Evolutionary conservation across 768 basidiomycete genomes (phyloP).

Genomic region (Solioccasus polychromus): DNA sequence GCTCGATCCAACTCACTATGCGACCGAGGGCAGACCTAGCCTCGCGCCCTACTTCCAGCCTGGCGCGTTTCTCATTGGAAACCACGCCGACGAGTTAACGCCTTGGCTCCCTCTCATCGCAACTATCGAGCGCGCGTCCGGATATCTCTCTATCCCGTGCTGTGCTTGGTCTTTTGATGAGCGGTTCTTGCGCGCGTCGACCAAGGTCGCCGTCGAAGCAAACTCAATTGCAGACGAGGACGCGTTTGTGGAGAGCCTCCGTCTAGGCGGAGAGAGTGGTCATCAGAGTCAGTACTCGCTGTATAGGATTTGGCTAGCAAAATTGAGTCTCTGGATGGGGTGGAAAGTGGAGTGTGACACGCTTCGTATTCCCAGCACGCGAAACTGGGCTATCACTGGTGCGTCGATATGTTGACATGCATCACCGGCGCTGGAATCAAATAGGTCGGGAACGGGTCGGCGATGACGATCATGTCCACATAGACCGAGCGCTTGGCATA

Average conservation of each 20-base stretch:
- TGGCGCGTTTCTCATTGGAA: slow-evolving; percentile 80
- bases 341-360: slow-evolving; percentile 87
- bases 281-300: slow-evolving; percentile 69
- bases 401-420: slow-evolving; percentile 22
- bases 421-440: background rate
- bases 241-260: slow-evolving; percentile 42
- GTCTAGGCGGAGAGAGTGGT: slow-evolving; percentile 60
- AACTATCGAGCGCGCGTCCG: slow-evolving; percentile 54
- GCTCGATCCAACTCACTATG: slow-evolving; percentile 53
- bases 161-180: slow-evolving; percentile 82
- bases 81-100: slow-evolving; percentile 95
- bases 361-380: slow-evolving; percentile 87
- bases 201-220: slow-evolving; percentile 25
- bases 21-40: background rate
- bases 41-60: slow-evolving; percentile 34
- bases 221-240: slow-evolving; percentile 17
- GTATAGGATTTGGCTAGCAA: slow-evolving; percentile 87
- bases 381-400: slow-evolving; percentile 93
- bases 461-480: slow-evolving; percentile 9
- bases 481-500: slow-evolving; percentile 48
- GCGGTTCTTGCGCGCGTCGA: slow-evolving; percentile 52
- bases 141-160: slow-evolving; percentile 85
- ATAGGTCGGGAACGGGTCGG: slow-evolving; percentile 28
- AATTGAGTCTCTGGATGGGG: slow-evolving; percentile 67
- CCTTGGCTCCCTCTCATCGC: slow-evolving; percentile 91